Percentiles rank a stretch among this genome's conserved stretches.
phyloP scores from a whole-genome alignment of 352 stramenopile species.

The Pythium inflatum region DNA sequence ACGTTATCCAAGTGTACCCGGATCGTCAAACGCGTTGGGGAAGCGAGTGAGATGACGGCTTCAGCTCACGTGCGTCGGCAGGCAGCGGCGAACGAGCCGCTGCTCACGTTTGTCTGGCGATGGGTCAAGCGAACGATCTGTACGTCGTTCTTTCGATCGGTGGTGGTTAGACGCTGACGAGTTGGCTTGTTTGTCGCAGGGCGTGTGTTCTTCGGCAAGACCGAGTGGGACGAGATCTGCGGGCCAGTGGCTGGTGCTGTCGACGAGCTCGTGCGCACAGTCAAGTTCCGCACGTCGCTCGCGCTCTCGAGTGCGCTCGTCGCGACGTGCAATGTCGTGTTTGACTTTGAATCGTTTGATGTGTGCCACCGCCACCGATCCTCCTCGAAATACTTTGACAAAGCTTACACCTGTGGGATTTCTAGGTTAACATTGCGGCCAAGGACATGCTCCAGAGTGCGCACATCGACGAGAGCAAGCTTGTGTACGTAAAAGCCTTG shows the following conservation, averaged over 20 bases:
- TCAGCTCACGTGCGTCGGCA: conserved; percentile 58
- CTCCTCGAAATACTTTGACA: no score
- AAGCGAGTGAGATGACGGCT: conserved; percentile 47
- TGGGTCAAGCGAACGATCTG: conserved; percentile 71
- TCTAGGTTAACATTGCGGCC: conserved; percentile 57
- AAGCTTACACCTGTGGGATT: no score
- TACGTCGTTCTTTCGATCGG: conserved; percentile 23
- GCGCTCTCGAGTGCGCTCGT: conserved; percentile 66
- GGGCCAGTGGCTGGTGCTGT: conserved; percentile 37
- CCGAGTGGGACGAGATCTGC: conserved; percentile 78
- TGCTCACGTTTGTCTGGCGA: conserved; percentile 66
- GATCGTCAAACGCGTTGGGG: neutral
- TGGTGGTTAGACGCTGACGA: neutral
- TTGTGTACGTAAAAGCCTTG: conserved; percentile 38
- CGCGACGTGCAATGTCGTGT: conserved; percentile 77
- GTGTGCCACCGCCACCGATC: neutral
- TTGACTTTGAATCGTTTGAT: conserved; percentile 73
- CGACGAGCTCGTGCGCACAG: conserved; percentile 65
- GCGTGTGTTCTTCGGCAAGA: conserved; percentile 58
- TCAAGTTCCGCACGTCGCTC: conserved; percentile 75
- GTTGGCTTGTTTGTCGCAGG: conserved; percentile 8
- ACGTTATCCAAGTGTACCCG: neutral
- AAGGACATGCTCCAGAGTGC: conserved; percentile 60
- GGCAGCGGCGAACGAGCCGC: conserved; percentile 55
- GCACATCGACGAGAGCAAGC: conserved; percentile 51